These are phyloP conservation scores for Scenedesmus sp. DNA, from an alignment of 163 green algal genomes.

Conservation along the genomic window DNA sequence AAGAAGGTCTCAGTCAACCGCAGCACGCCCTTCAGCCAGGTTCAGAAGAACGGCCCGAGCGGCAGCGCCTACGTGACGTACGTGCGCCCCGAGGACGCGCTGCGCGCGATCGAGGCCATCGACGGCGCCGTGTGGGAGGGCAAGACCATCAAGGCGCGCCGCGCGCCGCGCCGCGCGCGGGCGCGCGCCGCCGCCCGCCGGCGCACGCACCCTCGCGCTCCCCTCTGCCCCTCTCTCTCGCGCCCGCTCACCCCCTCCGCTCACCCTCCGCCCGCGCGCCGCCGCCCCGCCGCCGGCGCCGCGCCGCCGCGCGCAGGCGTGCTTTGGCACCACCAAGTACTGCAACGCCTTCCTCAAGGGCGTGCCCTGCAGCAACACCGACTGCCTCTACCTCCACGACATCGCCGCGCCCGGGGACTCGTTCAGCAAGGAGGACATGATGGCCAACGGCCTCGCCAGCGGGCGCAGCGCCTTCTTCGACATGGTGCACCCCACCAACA, in stretches of 20 bases:
- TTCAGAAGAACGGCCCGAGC: constrained; percentile 64
- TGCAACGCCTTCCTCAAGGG: constrained; percentile 95
- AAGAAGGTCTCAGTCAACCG: constrained; percentile 87
- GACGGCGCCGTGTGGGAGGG: constrained; percentile 80
- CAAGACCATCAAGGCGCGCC: constrained; percentile 44
- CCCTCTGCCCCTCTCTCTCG: neutral
- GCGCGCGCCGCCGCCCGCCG: no score
- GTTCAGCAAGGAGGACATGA: constrained; percentile 90
- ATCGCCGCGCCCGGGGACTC: constrained; percentile 80
- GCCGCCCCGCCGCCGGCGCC: constrained; percentile 43
- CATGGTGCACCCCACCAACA: constrained; percentile 41
- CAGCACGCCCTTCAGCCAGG: constrained; percentile 58
- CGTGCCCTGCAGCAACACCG: constrained; percentile 85
- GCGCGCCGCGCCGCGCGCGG: no score
- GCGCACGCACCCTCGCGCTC: no score
- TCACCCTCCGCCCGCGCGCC: no score
- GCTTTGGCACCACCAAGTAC: constrained; percentile 97
- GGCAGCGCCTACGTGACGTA: constrained; percentile 93
- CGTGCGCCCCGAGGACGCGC: constrained; percentile 76
- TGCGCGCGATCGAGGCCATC: constrained; percentile 84
- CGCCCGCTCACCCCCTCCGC: neutral
- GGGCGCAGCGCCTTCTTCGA: constrained; percentile 41
- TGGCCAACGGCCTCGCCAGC: constrained; percentile 30
- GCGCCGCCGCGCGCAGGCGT: no score
- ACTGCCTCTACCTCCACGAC: constrained; percentile 97